Conservation (phyloP, 176 grass and related monocot genomes). For the Cenchrus americanus region DNA sequence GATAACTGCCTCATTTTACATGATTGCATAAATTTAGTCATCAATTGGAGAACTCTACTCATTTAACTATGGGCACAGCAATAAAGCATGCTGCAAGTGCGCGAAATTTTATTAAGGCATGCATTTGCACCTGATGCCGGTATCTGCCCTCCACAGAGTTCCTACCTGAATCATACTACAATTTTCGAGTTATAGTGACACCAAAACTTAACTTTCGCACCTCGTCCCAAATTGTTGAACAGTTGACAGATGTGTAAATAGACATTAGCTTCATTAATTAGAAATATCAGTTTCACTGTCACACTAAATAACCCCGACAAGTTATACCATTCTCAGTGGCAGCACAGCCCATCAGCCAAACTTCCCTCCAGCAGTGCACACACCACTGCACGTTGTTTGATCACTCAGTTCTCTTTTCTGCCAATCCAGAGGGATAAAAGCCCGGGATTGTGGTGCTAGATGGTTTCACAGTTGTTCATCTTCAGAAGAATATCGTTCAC, state of each 20-base stretch:
- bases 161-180: not conserved
- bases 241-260: not conserved
- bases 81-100: too few relatives aligned
- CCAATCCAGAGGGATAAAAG: not conserved
- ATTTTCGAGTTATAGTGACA: not conserved
- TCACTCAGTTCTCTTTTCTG: not conserved
- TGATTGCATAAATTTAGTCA: too few relatives aligned
- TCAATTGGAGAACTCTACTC: not conserved
- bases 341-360: not conserved
- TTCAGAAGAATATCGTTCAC: not conserved
- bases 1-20: too few relatives aligned
- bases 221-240: not conserved
- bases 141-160: not conserved
- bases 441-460: conserved; percentile 4
- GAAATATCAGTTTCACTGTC: not conserved
- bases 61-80: not conserved
- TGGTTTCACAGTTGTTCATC: not conserved
- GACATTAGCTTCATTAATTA: conserved; percentile 20
- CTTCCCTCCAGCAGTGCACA: not conserved
- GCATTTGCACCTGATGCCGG: too few relatives aligned
- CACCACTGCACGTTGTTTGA: not conserved
- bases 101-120: too few relatives aligned
- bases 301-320: not conserved
- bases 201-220: not conserved
- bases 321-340: not conserved